Conservation (phyloP, 139 green algal species). For the Chlorella sp. region DNA sequence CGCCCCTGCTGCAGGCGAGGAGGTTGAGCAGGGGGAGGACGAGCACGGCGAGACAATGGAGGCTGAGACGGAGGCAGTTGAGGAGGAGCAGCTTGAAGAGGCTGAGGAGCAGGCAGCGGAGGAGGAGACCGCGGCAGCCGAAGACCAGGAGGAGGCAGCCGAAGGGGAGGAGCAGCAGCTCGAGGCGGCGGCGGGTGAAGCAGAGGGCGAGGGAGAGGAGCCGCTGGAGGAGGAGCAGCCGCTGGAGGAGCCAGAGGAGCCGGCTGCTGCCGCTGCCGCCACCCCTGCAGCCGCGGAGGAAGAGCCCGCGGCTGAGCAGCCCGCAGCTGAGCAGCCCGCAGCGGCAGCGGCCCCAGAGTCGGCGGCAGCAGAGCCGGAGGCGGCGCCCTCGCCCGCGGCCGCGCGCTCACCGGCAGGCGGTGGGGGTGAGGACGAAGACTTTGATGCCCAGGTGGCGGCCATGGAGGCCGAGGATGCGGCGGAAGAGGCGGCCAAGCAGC, state of each 20-base stretch:
- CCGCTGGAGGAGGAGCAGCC: background rate
- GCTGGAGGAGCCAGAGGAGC: background rate
- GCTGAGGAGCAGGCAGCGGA: slow-evolving; percentile 23
- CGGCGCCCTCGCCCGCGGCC: background rate
- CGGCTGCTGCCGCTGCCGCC: background rate
- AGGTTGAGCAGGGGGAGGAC: slow-evolving; percentile 22
- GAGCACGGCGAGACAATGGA: slow-evolving; percentile 19
- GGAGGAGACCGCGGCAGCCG: slow-evolving; percentile 3
- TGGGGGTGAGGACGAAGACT: slow-evolving; percentile 16
- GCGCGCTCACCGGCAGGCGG: background rate
- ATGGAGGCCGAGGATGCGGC: slow-evolving; percentile 26
- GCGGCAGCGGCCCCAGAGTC: background rate
- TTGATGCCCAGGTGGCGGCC: slow-evolving; percentile 20
- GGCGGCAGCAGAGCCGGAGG: background rate
- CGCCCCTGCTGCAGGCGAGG: slow-evolving; percentile 15
- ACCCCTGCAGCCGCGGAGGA: background rate
- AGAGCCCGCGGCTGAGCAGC: background rate
- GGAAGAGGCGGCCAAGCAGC: background rate
- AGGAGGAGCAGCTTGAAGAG: slow-evolving; percentile 1
- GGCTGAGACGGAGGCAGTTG: slow-evolving; percentile 2
- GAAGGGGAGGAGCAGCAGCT: background rate
- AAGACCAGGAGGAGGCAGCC: slow-evolving; percentile 3
- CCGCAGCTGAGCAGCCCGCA: background rate
- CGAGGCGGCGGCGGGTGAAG: background rate
- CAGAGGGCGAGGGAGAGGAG: background rate